Conservation (phyloP, 1,284 basidiomycete genomes). For the Puccinia triticina region DNA sequence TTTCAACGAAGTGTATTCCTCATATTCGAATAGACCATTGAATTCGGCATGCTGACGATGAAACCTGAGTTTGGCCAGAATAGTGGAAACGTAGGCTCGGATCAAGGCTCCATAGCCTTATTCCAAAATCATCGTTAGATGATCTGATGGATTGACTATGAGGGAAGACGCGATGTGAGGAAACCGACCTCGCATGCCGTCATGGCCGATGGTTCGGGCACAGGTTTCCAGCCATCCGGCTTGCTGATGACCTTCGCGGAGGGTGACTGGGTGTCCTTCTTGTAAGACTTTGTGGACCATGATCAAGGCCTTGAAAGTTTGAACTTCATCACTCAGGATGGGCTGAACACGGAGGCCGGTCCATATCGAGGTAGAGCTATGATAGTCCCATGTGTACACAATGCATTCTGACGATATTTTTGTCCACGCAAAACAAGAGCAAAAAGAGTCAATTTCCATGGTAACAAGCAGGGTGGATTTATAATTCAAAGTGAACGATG, state of each 20-base stretch:
- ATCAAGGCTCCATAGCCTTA: slow-evolving; percentile 87
- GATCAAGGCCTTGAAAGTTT: slow-evolving; percentile 94
- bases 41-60: slow-evolving; percentile 91
- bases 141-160: slow-evolving; percentile 28
- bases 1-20: slow-evolving; percentile 92
- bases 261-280: slow-evolving; percentile 86
- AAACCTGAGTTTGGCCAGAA: slow-evolving; percentile 90
- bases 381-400: slow-evolving; percentile 97
- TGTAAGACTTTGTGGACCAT: slow-evolving; percentile 93
- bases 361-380: slow-evolving; percentile 96
- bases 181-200: slow-evolving; percentile 72
- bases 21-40: slow-evolving; percentile 94
- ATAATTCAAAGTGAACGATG: neutral
- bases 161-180: neutral
- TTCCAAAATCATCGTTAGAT: slow-evolving; percentile 22
- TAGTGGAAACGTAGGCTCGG: slow-evolving; percentile 88
- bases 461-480: neutral
- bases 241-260: slow-evolving; percentile 94
- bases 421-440: neutral
- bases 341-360: slow-evolving; percentile 90
- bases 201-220: slow-evolving; percentile 78
- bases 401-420: slow-evolving; percentile 73
- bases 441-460: neutral
- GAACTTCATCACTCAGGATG: slow-evolving; percentile 89
- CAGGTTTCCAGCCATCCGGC: slow-evolving; percentile 96